These are phyloP conservation scores for Bacterosira constricta DNA, from an alignment of 108 stramenopile genomes.

Conservation along the genomic window DNA sequence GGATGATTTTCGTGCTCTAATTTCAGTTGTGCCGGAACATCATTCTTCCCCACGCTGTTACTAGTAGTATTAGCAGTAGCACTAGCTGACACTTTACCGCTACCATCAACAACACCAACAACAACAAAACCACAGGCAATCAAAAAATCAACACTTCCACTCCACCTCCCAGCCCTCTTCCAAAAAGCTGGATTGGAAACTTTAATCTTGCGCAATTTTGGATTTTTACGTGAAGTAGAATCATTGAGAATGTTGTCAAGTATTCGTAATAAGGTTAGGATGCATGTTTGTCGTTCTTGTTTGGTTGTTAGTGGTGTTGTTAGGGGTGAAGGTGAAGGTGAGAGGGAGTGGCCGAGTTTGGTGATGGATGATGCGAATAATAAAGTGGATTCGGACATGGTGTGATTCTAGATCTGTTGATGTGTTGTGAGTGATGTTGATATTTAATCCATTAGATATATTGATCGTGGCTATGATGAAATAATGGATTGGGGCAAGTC, in stretches of 20 bases:
- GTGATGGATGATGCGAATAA: conserved; percentile 7
- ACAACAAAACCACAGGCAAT: conserved; percentile 36
- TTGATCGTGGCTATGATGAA: no score
- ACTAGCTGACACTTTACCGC: background rate
- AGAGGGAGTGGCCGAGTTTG: conserved; percentile 11
- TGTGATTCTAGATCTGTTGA: background rate
- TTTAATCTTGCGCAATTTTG: conserved; percentile 51
- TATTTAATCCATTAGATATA: background rate
- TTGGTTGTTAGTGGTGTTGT: background rate
- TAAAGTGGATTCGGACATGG: no score
- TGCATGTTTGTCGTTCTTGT: conserved; percentile 20
- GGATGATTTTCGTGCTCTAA: conserved; percentile 12
- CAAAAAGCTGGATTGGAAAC: conserved; percentile 40
- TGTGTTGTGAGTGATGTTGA: background rate
- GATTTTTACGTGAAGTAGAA: background rate
- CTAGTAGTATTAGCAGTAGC: no score
- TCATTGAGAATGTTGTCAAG: conserved; percentile 54
- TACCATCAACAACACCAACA: background rate
- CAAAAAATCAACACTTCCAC: conserved; percentile 49
- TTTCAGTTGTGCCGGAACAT: conserved; percentile 7
- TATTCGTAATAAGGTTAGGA: conserved; percentile 44
- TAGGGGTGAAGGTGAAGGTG: background rate
- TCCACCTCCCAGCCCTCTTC: conserved; percentile 32
- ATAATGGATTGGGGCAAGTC: no score
- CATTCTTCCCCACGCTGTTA: background rate